Percentiles rank a stretch among this genome's conserved stretches.
Evolutionary conservation across 805 yeast species (phyloP).

Genomic region (Jamesozyma lodderae): DNA sequence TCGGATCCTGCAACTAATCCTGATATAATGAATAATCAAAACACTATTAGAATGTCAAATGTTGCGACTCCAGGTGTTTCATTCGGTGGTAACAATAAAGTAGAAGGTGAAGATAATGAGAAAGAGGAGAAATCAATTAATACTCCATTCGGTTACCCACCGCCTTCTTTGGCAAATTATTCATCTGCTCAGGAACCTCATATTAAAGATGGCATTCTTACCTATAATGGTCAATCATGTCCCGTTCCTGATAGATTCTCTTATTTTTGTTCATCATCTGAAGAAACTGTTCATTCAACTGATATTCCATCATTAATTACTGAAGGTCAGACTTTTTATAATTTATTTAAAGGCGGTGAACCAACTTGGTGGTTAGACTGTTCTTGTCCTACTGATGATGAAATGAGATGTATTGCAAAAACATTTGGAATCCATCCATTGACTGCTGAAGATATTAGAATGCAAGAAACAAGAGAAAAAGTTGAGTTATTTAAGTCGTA

Average conservation of each 20-base stretch:
- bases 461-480: conserved; percentile 95
- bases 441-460: conserved; percentile 93
- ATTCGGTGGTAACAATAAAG: conserved; percentile 11
- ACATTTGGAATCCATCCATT: conserved; percentile 96
- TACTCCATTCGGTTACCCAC: conserved; percentile 1
- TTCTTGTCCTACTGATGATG: conserved; percentile 86
- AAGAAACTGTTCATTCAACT: conserved; percentile 83
- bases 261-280: conserved; percentile 71
- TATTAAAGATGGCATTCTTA: neutral
- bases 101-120: conserved; percentile 26
- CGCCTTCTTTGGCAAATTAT: too few species aligned
- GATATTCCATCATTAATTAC: conserved; percentile 69
- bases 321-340: conserved; percentile 56
- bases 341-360: conserved; percentile 60
- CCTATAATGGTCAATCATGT: conserved; percentile 5
- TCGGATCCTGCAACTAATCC: neutral
- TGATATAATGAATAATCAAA: neutral
- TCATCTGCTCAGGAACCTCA: neutral
- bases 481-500: conserved; percentile 85
- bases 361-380: conserved; percentile 97
- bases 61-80: conserved; percentile 18
- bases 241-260: conserved; percentile 69
- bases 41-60: neutral
- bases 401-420: conserved; percentile 84
- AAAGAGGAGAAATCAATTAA: conserved; percentile 1